A percentile compares a stretch with the other conserved stretches of the same genome.
phyloP scores from a whole-genome alignment of 73 alveolate species.

The Paramecium tetraurelia region DNA sequence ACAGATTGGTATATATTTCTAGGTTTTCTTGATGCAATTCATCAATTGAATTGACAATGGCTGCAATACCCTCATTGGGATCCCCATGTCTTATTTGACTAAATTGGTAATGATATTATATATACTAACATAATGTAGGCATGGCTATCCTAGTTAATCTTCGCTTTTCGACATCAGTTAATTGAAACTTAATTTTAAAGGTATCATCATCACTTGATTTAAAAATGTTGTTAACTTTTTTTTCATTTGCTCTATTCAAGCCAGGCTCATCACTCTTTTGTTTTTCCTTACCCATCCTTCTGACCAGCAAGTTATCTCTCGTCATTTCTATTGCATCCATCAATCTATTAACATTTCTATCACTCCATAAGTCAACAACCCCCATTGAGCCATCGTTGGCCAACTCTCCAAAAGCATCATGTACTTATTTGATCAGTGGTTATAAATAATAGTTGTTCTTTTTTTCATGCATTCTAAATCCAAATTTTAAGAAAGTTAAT shows the following conservation, averaged over 20 bases:
- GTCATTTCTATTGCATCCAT: constrained; percentile 45
- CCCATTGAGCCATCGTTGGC: constrained; percentile 46
- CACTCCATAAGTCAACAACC: constrained; percentile 40
- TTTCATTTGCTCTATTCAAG: not conserved
- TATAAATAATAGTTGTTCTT: constrained; percentile 5
- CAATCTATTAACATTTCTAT: constrained; percentile 24
- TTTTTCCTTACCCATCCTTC: constrained; percentile 30
- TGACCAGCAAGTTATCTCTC: not conserved
- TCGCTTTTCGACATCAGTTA: not conserved
- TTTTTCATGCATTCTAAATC: constrained; percentile 49
- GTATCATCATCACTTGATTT: not conserved
- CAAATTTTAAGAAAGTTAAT: constrained; percentile 22
- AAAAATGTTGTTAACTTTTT: not conserved
- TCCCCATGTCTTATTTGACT: not conserved
- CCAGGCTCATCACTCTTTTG: not conserved
- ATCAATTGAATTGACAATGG: not conserved
- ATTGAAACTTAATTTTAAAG: not conserved
- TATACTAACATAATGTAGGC: not conserved
- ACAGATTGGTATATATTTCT: not conserved
- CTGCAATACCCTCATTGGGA: not conserved
- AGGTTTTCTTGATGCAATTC: not conserved
- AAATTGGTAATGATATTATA: not conserved
- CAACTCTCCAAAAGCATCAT: constrained; percentile 18
- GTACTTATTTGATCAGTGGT: not conserved
- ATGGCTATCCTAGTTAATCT: not conserved